These are phyloP conservation scores for Aspergillus novoparasiticus DNA, from an alignment of 2,329 filamentous ascomycete genomes.

Conservation along the genomic window DNA sequence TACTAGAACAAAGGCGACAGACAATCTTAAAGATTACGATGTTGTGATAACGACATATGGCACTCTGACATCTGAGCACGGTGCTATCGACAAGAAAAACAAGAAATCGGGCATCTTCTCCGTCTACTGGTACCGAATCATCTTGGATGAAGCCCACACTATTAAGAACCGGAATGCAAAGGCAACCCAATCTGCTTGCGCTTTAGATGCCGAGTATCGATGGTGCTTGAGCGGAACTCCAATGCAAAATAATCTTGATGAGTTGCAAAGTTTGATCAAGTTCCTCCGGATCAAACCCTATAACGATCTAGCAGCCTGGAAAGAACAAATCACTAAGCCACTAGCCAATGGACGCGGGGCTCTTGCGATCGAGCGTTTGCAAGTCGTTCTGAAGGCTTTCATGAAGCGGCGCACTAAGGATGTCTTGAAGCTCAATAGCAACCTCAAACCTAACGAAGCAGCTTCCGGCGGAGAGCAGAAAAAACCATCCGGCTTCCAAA, in stretches of 20 bases:
- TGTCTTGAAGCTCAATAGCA: conserved; percentile 85
- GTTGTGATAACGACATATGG: conserved; percentile 98
- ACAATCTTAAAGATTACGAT: conserved; percentile 81
- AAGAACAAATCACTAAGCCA: conserved; percentile 83
- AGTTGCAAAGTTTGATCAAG: conserved; percentile 88
- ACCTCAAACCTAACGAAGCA: conserved; percentile 71
- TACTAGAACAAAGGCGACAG: conserved; percentile 74
- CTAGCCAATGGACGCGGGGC: conserved; percentile 89
- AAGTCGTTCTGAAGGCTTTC: conserved; percentile 83
- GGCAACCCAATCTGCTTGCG: conserved; percentile 87
- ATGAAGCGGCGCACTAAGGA: conserved; percentile 99
- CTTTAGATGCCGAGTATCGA: conserved; percentile 79
- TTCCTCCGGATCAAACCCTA: conserved; percentile 93
- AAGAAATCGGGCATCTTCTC: conserved; percentile 84
- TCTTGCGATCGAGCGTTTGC: conserved; percentile 82
- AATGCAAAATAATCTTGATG: conserved; percentile 97
- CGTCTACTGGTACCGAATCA: conserved; percentile 90
- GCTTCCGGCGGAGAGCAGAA: conserved; percentile 52
- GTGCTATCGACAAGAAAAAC: conserved; percentile 63
- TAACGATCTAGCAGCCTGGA: conserved; percentile 83
- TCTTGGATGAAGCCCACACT: conserved; percentile 94
- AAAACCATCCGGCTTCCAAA: conserved; percentile 72
- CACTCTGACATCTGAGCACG: conserved; percentile 88
- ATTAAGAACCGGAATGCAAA: conserved; percentile 99
- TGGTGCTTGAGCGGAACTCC: conserved; percentile 97